A percentile compares a stretch with the other conserved stretches of the same genome.
Conservation (phyloP, 2,329 filamentous ascomycete genomes). For the Alternaria arbusti region DNA sequence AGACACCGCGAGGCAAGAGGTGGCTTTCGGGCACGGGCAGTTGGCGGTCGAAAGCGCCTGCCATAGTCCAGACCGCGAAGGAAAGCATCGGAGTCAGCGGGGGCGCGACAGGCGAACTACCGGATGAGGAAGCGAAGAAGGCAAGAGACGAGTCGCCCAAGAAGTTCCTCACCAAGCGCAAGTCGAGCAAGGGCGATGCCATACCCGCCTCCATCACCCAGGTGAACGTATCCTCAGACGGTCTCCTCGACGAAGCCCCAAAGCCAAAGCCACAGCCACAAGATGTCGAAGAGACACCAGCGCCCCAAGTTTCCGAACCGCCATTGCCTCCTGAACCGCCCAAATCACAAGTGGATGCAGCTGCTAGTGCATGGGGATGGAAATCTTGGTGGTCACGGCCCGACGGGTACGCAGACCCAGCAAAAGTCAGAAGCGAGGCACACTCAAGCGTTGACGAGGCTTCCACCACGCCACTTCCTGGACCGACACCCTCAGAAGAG, state of each 20-base stretch:
- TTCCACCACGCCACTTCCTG: slow-evolving; percentile 51
- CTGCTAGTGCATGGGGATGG: slow-evolving; percentile 47
- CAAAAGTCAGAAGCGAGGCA: slow-evolving; percentile 36
- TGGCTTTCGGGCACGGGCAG: slow-evolving; percentile 54
- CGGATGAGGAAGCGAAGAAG: slow-evolving; percentile 37
- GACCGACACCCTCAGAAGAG: slow-evolving; percentile 45
- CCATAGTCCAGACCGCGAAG: slow-evolving; percentile 54
- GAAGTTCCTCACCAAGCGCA: slow-evolving; percentile 52
- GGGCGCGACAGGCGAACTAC: slow-evolving; percentile 52
- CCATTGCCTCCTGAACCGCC: slow-evolving; percentile 54
- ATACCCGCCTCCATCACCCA: slow-evolving; percentile 55
- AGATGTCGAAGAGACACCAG: slow-evolving; percentile 17
- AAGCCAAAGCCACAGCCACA: slow-evolving; percentile 28
- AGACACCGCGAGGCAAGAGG: slow-evolving; percentile 39
- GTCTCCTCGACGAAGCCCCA: slow-evolving; percentile 35
- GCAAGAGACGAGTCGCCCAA: slow-evolving; percentile 37
- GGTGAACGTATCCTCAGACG: slow-evolving; percentile 52
- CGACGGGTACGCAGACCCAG: slow-evolving; percentile 54
- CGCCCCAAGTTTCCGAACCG: slow-evolving; percentile 37
- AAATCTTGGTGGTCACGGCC: slow-evolving; percentile 60
- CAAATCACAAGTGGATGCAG: slow-evolving; percentile 13
- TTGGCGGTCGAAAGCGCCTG: slow-evolving; percentile 55
- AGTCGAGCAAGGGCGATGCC: slow-evolving; percentile 54
- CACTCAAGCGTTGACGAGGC: slow-evolving; percentile 44
- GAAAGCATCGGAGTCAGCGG: slow-evolving; percentile 56